Percentiles rank a stretch among this genome's conserved stretches.
Evolutionary conservation across 2,329 filamentous ascomycete species (phyloP).

Genomic region (Graphium sp.): DNA sequence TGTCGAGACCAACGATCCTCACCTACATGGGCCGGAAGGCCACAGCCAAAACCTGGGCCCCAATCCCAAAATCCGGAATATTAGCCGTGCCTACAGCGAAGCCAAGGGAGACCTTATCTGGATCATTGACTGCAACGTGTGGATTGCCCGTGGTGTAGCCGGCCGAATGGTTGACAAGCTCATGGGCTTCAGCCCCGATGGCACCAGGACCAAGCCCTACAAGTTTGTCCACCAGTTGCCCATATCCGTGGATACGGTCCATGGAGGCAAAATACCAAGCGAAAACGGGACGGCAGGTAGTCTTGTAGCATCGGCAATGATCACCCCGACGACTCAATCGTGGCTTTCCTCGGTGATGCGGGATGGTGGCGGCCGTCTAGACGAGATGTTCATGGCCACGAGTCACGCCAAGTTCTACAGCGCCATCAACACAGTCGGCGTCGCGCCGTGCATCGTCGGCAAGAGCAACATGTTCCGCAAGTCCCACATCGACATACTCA

Average conservation of each 20-base stretch:
- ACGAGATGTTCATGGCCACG: slow-evolving; percentile 89
- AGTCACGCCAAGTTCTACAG: slow-evolving; percentile 95
- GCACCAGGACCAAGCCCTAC: slow-evolving; percentile 37
- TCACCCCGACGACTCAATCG: no score
- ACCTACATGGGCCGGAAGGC: slow-evolving; percentile 37
- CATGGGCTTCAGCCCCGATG: slow-evolving; percentile 42
- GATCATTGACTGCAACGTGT: slow-evolving; percentile 94
- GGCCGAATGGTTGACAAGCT: slow-evolving; percentile 83
- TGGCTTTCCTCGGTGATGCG: slow-evolving; percentile 14
- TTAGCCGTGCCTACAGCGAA: slow-evolving; percentile 83
- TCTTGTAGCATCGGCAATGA: no score
- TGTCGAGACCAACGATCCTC: slow-evolving; percentile 67
- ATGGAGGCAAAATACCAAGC: no score
- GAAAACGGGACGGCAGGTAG: no score
- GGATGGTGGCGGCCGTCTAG: slow-evolving; percentile 62
- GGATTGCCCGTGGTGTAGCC: slow-evolving; percentile 64
- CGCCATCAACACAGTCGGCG: slow-evolving; percentile 81
- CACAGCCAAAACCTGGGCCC: slow-evolving; percentile 53
- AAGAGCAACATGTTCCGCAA: slow-evolving; percentile 99
- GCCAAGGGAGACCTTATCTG: slow-evolving; percentile 78
- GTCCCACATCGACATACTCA: slow-evolving; percentile 68
- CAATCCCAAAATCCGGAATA: slow-evolving; percentile 96
- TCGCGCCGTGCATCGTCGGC: slow-evolving; percentile 87
- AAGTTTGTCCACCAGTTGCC: slow-evolving; percentile 95
- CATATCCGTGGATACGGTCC: slow-evolving; percentile 67